Evolutionary conservation across 2,329 filamentous ascomycete species (phyloP).

Genomic region (Apiospora phragmitis): DNA sequence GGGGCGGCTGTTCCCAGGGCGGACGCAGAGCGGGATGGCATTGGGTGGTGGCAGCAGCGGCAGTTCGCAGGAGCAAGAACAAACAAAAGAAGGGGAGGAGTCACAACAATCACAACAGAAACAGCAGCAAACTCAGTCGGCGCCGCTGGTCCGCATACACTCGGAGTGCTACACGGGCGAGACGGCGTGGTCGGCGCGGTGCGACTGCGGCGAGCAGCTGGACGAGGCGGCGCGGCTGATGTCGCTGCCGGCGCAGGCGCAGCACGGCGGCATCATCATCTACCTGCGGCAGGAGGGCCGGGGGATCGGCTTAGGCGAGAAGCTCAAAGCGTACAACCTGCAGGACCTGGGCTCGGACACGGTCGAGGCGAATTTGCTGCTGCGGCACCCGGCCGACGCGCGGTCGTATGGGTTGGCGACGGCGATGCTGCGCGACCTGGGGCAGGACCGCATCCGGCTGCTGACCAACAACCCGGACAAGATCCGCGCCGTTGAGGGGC

Average conservation of each 20-base stretch:
- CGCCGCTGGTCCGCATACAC: slow-evolving; percentile 90
- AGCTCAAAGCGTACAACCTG: slow-evolving; percentile 96
- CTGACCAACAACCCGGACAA: slow-evolving; percentile 98
- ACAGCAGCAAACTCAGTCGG: slow-evolving; percentile 21
- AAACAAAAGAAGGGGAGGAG: slow-evolving; percentile 14
- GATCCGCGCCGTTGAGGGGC: slow-evolving; percentile 89
- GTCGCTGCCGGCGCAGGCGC: slow-evolving; percentile 65
- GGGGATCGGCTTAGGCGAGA: slow-evolving; percentile 91
- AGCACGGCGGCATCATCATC: slow-evolving; percentile 83
- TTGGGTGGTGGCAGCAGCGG: slow-evolving; percentile 24
- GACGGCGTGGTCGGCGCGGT: slow-evolving; percentile 96
- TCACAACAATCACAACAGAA: background rate
- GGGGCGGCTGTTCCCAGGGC: slow-evolving; percentile 81
- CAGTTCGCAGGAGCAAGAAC: slow-evolving; percentile 13
- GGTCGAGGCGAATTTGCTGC: slow-evolving; percentile 88
- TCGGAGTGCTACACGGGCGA: slow-evolving; percentile 98
- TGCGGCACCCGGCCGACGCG: slow-evolving; percentile 92
- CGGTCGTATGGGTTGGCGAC: slow-evolving; percentile 95
- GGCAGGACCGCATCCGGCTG: slow-evolving; percentile 74
- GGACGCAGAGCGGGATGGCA: slow-evolving; percentile 70
- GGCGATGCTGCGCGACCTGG: slow-evolving; percentile 87
- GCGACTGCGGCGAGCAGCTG: slow-evolving; percentile 96
- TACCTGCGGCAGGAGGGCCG: slow-evolving; percentile 95
- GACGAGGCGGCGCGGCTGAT: slow-evolving; percentile 95
- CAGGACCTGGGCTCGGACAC: slow-evolving; percentile 98